Conservation (phyloP, 2,329 filamentous ascomycete genomes). For the Cercospora canescens region DNA sequence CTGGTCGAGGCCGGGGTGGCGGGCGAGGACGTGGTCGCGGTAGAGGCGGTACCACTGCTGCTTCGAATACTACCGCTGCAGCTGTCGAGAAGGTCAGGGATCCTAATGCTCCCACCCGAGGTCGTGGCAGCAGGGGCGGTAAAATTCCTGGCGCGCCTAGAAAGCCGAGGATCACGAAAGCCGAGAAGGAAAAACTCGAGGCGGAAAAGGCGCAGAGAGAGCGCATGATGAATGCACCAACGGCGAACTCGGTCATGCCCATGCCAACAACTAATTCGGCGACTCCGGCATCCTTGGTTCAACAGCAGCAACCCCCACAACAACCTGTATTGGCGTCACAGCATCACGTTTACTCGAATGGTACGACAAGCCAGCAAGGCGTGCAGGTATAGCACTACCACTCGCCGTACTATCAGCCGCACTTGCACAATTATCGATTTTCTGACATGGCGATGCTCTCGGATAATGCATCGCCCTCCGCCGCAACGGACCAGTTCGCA, state of each 20-base stretch:
- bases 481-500: not conserved
- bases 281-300: not conserved
- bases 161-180: conserved; percentile 84
- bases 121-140: conserved; percentile 60
- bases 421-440: not conserved
- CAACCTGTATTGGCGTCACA: not conserved
- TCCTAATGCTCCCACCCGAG: conserved; percentile 33
- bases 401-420: not conserved
- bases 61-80: conserved; percentile 36
- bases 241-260: conserved; percentile 15
- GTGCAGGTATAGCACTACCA: not conserved
- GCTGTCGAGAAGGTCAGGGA: conserved; percentile 32
- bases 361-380: conserved; percentile 1
- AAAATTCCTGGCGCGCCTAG: conserved; percentile 72
- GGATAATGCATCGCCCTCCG: not conserved
- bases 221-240: conserved; percentile 38
- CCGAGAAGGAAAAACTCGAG: conserved; percentile 78
- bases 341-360: not conserved
- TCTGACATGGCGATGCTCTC: not conserved
- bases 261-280: not conserved
- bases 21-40: conserved; percentile 59
- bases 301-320: not conserved
- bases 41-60: conserved; percentile 50
- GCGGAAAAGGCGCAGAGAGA: conserved; percentile 78
- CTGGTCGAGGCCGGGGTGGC: conserved; percentile 29